Evolutionary conservation across 1,284 basidiomycete species (phyloP), one percentile per base, ranked within the genome.

Genomic region (Lignosus rhinocerotis): DNA sequence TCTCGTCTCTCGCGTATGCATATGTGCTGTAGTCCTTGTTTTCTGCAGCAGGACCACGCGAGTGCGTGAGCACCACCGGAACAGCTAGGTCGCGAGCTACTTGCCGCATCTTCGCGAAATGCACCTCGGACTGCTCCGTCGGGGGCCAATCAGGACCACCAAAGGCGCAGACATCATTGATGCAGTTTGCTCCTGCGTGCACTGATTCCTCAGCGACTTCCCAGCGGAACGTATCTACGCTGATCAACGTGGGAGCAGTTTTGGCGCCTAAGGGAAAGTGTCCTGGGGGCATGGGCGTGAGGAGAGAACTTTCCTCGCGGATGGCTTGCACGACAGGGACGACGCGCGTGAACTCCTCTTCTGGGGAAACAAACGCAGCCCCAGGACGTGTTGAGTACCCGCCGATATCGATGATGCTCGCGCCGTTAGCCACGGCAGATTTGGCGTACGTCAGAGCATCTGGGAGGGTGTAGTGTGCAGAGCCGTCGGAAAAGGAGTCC

Each of bases 401-500:
- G 0, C 97, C 96, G 11, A 99, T 81, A 70, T 99, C 96, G 58
- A 99, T 77, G 53, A 99, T 91, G 60, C 87, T 82, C 0, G 90
- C 88, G 0, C 89, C 88, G 1, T 75, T 74, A 0, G 72, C 61
- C 2, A 87, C 74, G 5, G 87, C 78, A 2, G 74, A 53, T 1
- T 63, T 67, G 0, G 77, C 77, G 61, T 88, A 90, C 2, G 67
- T 62, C 11, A 89, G 66, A 0, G 85, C 87, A 11, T 76, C 70
- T 0, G 77, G 66, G 6, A 85, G 60, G 0, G 76, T 77, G 63
- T 81, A 77, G 68, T 92, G 78, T 42, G 75, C 72, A 1, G 88
- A 82, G 6, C 94, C 94, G 65, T 98, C 95, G 0, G 96, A 98
- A 76, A 99, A 99, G 0, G 95, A 98, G 75, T 99, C 96, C 1